Base-by-base conservation (phyloP, 2,329 filamentous ascomycete genomes). In the Amauroascus niger region DNA sequence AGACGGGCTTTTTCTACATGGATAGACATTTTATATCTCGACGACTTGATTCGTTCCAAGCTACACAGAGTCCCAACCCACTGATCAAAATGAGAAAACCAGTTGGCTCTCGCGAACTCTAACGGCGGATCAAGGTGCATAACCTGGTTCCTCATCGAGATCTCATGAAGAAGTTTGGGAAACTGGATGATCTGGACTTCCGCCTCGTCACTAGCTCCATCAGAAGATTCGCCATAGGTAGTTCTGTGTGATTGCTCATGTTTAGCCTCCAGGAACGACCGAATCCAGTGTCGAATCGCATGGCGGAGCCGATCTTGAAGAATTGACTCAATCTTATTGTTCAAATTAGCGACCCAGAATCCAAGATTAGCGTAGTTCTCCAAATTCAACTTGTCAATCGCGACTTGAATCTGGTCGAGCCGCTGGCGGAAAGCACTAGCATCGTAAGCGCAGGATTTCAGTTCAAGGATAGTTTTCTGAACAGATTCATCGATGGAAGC, bases 111-210 rank as follows among this genome's bases (percentile, higher is more conserved):
- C 14, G 93, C 90, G 67, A 84, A 93, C 66, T 95, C 89, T 49
- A 97, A 76, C 4, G 93, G 93, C 3, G 93, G 94, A 51, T 96
- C 93, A 24, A 98, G 80, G 65, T 95, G 95, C 61, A 99, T 95
- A 60, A 96, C 86, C 69, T 98, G 93, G 63, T 97, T 97, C 30
- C 88, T 87, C 88, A 98, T 98, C 5, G 88, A 93, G 52, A 99
- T 85, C 67, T 98, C 93, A 61, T 96, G 88, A 14, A 93, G 78
- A 22, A 95, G 79, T 30, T 65, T 65, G 5, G 71, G 66, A 57
- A 75, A 75, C 44, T 70, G 64, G 30, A 74, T 69, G 18, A 61
- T 64, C 24, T 44, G 40, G 13, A 30, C 35, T 41, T 55, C 41
- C 1, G 59, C 55, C 47, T 72, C 69, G 24, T 70, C 67, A 33